Conservation (phyloP, 208 protist species). For the Crithidia mellificae region DNA sequence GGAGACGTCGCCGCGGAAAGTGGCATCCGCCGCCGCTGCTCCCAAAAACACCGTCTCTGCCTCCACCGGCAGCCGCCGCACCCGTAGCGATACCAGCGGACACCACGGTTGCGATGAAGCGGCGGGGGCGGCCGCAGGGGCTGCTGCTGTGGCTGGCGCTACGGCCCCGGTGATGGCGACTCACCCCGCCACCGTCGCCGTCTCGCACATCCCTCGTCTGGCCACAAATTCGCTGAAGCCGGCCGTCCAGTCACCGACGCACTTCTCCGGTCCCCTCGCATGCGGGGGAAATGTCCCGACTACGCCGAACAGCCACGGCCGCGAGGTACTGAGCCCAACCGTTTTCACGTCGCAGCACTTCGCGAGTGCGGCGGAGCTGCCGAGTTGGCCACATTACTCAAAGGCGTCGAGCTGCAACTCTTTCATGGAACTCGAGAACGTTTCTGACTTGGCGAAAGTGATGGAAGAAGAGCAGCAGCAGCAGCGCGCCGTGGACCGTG, state of each 20-base stretch:
- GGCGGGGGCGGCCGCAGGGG: too few relatives aligned
- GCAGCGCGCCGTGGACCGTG: too few relatives aligned
- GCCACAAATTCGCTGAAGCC: background rate
- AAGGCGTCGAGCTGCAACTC: constrained; percentile 5
- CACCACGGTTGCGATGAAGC: background rate
- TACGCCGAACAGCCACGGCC: background rate
- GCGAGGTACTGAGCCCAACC: background rate
- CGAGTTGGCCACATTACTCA: constrained; percentile 13
- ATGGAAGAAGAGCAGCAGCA: background rate
- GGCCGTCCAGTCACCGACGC: background rate
- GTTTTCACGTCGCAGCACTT: constrained; percentile 12
- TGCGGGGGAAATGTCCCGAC: background rate
- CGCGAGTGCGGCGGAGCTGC: constrained; percentile 9
- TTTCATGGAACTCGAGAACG: background rate
- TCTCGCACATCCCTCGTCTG: background rate
- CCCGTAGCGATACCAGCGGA: background rate
- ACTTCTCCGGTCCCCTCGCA: background rate
- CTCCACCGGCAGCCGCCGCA: background rate
- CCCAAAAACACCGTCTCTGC: too few relatives aligned
- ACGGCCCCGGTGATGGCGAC: background rate
- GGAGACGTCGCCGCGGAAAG: too few relatives aligned
- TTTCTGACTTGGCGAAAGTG: background rate
- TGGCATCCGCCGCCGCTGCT: background rate
- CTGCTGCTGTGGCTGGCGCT: too few relatives aligned
- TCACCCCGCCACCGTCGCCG: background rate